A percentile compares a stretch with the other conserved stretches of the same genome.
Conservation (phyloP, 345 rosid species). For the Camelina laxa region DNA sequence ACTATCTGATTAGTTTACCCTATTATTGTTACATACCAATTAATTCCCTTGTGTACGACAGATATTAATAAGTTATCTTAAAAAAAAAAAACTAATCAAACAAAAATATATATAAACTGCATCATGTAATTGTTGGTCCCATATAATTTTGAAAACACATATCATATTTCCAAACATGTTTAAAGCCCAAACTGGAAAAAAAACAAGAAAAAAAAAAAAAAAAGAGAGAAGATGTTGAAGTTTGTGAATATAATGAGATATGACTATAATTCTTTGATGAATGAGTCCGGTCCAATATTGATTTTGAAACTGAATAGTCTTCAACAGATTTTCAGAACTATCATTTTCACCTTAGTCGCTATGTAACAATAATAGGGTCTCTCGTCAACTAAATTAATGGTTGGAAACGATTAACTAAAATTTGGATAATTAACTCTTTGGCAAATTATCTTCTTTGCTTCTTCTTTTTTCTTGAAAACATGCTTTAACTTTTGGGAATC, state of each 20-base stretch:
- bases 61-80: neutral
- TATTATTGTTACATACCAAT: too few relatives aligned
- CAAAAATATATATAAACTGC: neutral
- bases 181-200: slow-evolving; percentile 6
- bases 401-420: slow-evolving; percentile 5
- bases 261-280: slow-evolving; percentile 24
- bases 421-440: slow-evolving; percentile 4
- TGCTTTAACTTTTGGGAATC: slow-evolving; percentile 12
- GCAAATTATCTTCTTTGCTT: neutral
- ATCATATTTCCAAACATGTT: neutral
- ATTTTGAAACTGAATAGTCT: slow-evolving; percentile 31
- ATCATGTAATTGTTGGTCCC: neutral
- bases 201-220: neutral
- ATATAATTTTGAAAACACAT: neutral
- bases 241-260: slow-evolving; percentile 11
- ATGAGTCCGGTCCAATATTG: neutral
- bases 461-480: neutral
- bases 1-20: too few relatives aligned
- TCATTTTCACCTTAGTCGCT: slow-evolving; percentile 32
- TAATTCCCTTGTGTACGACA: too few relatives aligned
- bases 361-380: slow-evolving; percentile 22
- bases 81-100: neutral
- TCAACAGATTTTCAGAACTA: slow-evolving; percentile 33
- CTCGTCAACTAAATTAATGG: slow-evolving; percentile 34
- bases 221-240: neutral